These are phyloP conservation scores for Arthrobotrys pseudoclavata DNA, from an alignment of 2,329 filamentous ascomycete genomes.

Conservation along the genomic window DNA sequence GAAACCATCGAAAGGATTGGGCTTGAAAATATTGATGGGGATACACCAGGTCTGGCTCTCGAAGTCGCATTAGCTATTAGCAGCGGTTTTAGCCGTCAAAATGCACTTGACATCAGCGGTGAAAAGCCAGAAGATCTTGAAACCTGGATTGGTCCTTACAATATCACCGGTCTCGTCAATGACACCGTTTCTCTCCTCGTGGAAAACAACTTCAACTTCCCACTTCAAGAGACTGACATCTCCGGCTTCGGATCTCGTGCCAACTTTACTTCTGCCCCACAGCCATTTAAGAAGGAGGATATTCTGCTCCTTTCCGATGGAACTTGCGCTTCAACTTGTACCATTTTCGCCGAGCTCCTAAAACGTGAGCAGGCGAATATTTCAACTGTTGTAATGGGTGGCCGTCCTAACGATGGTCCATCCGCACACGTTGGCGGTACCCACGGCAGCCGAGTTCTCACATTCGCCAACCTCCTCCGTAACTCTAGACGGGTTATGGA, in stretches of 20 bases:
- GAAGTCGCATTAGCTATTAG: conserved; percentile 11
- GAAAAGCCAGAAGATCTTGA: conserved; percentile 64
- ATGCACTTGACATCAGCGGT: conserved; percentile 64
- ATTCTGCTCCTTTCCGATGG: conserved; percentile 70
- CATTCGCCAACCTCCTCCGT: conserved; percentile 33
- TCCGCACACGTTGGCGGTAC: conserved; percentile 72
- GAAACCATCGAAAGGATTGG: background rate
- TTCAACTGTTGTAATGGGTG: conserved; percentile 68
- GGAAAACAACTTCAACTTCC: conserved; percentile 27
- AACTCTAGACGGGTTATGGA: conserved; percentile 7
- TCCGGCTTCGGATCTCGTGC: conserved; percentile 60
- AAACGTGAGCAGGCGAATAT: conserved; percentile 69
- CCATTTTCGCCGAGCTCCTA: conserved; percentile 73
- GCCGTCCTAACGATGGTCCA: conserved; percentile 55
- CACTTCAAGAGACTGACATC: conserved; percentile 20
- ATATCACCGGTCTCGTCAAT: conserved; percentile 58
- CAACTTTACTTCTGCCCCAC: conserved; percentile 47
- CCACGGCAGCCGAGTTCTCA: conserved; percentile 70
- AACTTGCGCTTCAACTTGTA: conserved; percentile 74
- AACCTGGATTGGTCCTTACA: conserved; percentile 67
- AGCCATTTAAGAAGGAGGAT: conserved; percentile 67
- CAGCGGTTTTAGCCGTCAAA: conserved; percentile 64
- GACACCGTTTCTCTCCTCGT: conserved; percentile 66
- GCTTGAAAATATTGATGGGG: background rate
- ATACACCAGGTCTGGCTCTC: background rate